These are phyloP conservation scores for Rhododendron ferrugineum DNA, from an alignment of 148 eudicot genomes.

Conservation along the genomic window DNA sequence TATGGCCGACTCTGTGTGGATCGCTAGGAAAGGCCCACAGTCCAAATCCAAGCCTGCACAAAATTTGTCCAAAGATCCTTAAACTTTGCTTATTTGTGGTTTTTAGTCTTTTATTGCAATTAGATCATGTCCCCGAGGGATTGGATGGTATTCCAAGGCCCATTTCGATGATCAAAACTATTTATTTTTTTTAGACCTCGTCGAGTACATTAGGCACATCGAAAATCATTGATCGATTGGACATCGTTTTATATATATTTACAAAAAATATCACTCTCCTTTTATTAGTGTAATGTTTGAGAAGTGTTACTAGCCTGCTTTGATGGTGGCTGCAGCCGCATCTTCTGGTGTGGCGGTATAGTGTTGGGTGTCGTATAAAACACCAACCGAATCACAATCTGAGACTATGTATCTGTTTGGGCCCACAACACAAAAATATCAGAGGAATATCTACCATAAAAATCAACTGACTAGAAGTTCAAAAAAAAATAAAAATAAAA, in stretches of 20 bases:
- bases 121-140: too few species aligned
- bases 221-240: too few species aligned
- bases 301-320: conserved; percentile 54
- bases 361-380: conserved; percentile 69
- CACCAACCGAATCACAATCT: conserved; percentile 87
- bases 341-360: conserved; percentile 79
- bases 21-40: conserved; percentile 85
- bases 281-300: neutral
- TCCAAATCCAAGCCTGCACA: conserved; percentile 78
- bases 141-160: too few species aligned
- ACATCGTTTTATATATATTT: too few species aligned
- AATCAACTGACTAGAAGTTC: neutral
- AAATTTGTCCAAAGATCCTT: neutral
- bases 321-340: conserved; percentile 81
- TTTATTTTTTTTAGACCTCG: too few species aligned
- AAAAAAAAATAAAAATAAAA: too few species aligned
- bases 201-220: too few species aligned
- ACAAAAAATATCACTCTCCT: too few species aligned
- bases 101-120: neutral
- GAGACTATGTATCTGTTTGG: conserved; percentile 83
- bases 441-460: neutral
- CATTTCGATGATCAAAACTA: too few species aligned
- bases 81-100: neutral
- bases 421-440: conserved; percentile 7
- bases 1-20: conserved; percentile 65